Conservation (phyloP, 2,329 filamentous ascomycete genomes). For the Microascus cirrosus region DNA sequence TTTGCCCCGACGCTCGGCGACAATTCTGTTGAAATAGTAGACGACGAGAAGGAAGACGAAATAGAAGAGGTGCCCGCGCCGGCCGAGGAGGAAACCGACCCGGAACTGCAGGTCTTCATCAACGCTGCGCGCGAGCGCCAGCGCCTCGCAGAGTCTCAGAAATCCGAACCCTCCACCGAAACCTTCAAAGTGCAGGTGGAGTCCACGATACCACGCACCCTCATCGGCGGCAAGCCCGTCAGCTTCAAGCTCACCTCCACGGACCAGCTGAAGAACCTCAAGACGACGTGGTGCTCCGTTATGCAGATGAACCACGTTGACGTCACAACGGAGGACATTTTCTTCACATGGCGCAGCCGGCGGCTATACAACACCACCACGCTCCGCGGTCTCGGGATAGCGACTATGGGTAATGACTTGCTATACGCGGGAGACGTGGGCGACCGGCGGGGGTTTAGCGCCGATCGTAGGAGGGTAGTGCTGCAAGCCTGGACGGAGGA, state of each 20-base stretch:
- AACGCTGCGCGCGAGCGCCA: constrained; percentile 23
- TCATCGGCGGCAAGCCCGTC: constrained; percentile 14
- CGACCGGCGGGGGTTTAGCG: constrained; percentile 30
- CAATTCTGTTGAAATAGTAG: not conserved
- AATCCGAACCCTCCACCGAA: not conserved
- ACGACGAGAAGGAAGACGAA: constrained; percentile 9
- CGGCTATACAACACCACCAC: constrained; percentile 68
- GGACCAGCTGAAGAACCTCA: constrained; percentile 56
- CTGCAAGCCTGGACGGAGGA: constrained; percentile 69
- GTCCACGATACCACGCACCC: constrained; percentile 50
- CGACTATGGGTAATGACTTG: constrained; percentile 19
- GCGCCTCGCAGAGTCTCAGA: not conserved
- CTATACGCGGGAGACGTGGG: constrained; percentile 26
- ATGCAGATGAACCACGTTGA: constrained; percentile 39
- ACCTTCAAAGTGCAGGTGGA: constrained; percentile 16
- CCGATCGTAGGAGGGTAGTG: constrained; percentile 49
- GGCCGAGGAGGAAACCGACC: constrained; percentile 19
- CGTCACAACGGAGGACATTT: constrained; percentile 40
- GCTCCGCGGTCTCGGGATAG: constrained; percentile 55
- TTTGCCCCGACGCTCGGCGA: not conserved
- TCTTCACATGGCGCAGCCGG: constrained; percentile 69
- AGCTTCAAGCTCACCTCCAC: constrained; percentile 55
- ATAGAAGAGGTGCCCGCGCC: constrained; percentile 12
- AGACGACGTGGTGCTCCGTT: constrained; percentile 48
- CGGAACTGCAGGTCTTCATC: constrained; percentile 34